Percentiles rank a stretch among this genome's conserved stretches.
phyloP scores from a whole-genome alignment of 768 basidiomycete genomes.

The Hysterangium stoloniferum region DNA sequence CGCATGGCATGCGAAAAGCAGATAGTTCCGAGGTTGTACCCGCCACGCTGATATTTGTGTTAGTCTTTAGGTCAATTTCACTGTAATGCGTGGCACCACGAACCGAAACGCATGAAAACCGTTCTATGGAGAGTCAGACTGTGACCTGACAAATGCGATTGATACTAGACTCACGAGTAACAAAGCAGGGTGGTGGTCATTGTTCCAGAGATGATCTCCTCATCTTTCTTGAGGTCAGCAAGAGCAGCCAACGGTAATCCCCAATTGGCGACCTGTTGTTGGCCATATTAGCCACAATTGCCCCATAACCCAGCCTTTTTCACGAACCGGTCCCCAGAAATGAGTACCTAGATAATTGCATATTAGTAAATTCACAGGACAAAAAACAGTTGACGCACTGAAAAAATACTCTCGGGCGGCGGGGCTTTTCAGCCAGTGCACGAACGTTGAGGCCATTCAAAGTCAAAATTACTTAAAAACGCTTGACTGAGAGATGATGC shows the following conservation, averaged over 20 bases:
- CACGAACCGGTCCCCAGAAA: conserved; percentile 95
- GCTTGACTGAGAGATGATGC: too few relatives aligned
- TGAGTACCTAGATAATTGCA: conserved; percentile 62
- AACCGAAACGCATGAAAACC: conserved; percentile 96
- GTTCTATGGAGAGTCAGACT: conserved; percentile 28
- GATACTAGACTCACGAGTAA: conserved; percentile 76
- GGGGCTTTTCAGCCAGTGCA: conserved; percentile 85
- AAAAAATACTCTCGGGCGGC: conserved; percentile 92
- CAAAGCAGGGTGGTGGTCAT: conserved; percentile 88
- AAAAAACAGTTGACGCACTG: conserved; percentile 49
- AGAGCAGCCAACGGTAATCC: conserved; percentile 93
- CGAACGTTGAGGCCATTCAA: conserved; percentile 86
- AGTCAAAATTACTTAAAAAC: too few relatives aligned
- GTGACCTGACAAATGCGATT: conserved; percentile 26
- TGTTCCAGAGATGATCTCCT: conserved; percentile 92
- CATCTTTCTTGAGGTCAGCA: conserved; percentile 85
- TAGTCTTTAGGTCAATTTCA: conserved; percentile 8
- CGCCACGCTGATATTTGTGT: conserved; percentile 62
- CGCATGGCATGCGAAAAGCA: conserved; percentile 88
- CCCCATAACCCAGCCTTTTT: conserved; percentile 2
- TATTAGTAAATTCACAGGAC: conserved; percentile 15
- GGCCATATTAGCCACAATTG: background rate
- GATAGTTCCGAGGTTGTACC: conserved; percentile 93
- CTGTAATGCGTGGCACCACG: conserved; percentile 21
- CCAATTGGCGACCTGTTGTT: conserved; percentile 88